phyloP scores from a whole-genome alignment of 1,139 yeast species.

The Candida tunisiensis region DNA sequence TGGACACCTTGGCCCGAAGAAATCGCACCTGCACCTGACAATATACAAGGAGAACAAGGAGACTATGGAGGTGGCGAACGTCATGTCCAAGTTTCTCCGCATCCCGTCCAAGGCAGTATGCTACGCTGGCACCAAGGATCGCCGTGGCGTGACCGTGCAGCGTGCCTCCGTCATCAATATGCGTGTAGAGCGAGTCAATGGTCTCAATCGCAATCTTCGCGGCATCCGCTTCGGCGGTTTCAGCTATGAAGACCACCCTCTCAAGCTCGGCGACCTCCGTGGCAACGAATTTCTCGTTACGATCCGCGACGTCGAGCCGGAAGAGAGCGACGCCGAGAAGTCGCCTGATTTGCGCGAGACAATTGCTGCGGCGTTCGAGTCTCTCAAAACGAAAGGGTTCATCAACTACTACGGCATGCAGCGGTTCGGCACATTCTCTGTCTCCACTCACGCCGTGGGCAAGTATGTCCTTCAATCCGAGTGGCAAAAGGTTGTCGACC shows the following conservation, averaged over 20 bases:
- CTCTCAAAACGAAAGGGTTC: slow-evolving; percentile 55
- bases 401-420: slow-evolving; percentile 96
- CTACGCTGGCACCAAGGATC: slow-evolving; percentile 92
- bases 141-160: slow-evolving; percentile 93
- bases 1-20: slow-evolving; percentile 37
- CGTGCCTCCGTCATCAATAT: slow-evolving; percentile 54
- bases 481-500: slow-evolving; percentile 66
- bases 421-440: slow-evolving; percentile 88
- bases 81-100: slow-evolving; percentile 56
- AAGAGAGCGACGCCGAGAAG: slow-evolving; percentile 7
- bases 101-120: slow-evolving; percentile 52
- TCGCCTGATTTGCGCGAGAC: too few relatives aligned
- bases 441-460: slow-evolving; percentile 82
- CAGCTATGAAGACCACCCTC: slow-evolving; percentile 40
- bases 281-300: slow-evolving; percentile 87
- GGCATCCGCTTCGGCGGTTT: slow-evolving; percentile 70
- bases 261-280: slow-evolving; percentile 63
- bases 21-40: slow-evolving; percentile 58
- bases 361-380: slow-evolving; percentile 36
- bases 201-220: slow-evolving; percentile 56
- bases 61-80: slow-evolving; percentile 85
- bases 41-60: slow-evolving; percentile 91
- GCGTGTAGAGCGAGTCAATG: slow-evolving; percentile 61
- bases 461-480: slow-evolving; percentile 49
- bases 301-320: slow-evolving; percentile 45